phyloP scores from a whole-genome alignment of 257 asterid species.

The Linaria vulgaris region DNA sequence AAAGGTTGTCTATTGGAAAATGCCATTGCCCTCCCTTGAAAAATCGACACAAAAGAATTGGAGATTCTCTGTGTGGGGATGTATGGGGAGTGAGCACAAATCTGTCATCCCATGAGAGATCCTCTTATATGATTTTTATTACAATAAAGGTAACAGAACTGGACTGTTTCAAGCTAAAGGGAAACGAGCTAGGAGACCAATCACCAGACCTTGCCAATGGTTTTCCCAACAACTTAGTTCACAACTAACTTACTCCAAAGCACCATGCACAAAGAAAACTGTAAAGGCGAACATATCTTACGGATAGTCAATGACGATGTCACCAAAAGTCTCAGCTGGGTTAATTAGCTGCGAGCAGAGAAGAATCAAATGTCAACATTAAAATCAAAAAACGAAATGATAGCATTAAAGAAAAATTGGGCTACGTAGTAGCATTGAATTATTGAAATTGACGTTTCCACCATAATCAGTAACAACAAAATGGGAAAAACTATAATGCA shows the following conservation, averaged over 20 bases:
- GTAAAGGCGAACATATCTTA: conserved; percentile 52
- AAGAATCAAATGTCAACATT: conserved; percentile 28
- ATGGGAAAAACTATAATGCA: conserved; percentile 7
- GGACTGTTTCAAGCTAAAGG: conserved; percentile 20
- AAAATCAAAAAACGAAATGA: neutral
- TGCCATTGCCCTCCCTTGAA: conserved; percentile 1
- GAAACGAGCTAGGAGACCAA: conserved; percentile 14
- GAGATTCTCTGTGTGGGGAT: neutral
- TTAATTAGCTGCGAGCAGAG: conserved; percentile 69
- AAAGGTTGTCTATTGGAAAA: conserved; percentile 1
- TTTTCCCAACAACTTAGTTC: conserved; percentile 6
- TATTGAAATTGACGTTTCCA: neutral
- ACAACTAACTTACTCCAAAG: conserved; percentile 10
- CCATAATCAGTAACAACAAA: conserved; percentile 8
- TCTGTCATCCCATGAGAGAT: neutral
- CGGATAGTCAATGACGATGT: conserved; percentile 98
- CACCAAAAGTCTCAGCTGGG: conserved; percentile 99
- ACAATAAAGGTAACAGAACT: conserved; percentile 9
- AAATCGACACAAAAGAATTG: conserved; percentile 19
- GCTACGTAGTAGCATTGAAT: neutral
- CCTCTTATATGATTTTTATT: conserved; percentile 7
- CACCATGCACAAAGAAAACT: conserved; percentile 15
- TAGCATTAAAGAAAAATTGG: conserved; percentile 14
- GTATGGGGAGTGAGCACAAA: conserved; percentile 5
- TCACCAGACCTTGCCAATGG: conserved; percentile 16